Conservation (phyloP, 306 rosid genomes). For the Glycine latifolia region DNA sequence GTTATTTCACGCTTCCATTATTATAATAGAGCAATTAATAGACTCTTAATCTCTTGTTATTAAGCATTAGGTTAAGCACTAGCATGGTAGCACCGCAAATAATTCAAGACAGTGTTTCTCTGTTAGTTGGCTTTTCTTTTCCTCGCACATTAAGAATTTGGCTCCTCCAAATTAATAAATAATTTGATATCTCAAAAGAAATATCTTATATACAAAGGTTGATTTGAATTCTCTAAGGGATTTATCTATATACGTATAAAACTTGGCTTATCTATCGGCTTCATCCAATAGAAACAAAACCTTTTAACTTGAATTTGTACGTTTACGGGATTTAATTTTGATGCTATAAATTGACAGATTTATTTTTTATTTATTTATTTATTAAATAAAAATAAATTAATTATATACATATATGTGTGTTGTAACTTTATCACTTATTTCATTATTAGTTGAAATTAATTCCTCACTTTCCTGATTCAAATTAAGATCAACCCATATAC, state of each 20-base stretch:
- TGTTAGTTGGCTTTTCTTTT: slow-evolving; percentile 14
- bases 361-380: too few relatives aligned
- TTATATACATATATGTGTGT: too few relatives aligned
- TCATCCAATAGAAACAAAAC: too few relatives aligned
- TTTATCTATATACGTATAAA: neutral
- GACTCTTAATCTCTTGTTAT: slow-evolving; percentile 18
- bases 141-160: neutral
- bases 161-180: neutral
- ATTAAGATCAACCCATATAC: neutral
- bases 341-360: too few relatives aligned
- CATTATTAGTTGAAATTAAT: too few relatives aligned
- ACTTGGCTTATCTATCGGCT: neutral
- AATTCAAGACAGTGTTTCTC: neutral
- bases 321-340: too few relatives aligned
- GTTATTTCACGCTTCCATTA: slow-evolving; percentile 26
- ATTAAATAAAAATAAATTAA: too few relatives aligned
- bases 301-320: too few relatives aligned
- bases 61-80: slow-evolving; percentile 3
- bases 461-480: neutral
- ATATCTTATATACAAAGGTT: neutral
- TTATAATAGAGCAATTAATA: neutral
- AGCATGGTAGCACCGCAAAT: neutral
- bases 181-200: neutral
- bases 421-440: too few relatives aligned
- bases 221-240: neutral